These are phyloP conservation scores for Papiliotrema flavescens DNA, from an alignment of 1,284 basidiomycete genomes.

Conservation along the genomic window DNA sequence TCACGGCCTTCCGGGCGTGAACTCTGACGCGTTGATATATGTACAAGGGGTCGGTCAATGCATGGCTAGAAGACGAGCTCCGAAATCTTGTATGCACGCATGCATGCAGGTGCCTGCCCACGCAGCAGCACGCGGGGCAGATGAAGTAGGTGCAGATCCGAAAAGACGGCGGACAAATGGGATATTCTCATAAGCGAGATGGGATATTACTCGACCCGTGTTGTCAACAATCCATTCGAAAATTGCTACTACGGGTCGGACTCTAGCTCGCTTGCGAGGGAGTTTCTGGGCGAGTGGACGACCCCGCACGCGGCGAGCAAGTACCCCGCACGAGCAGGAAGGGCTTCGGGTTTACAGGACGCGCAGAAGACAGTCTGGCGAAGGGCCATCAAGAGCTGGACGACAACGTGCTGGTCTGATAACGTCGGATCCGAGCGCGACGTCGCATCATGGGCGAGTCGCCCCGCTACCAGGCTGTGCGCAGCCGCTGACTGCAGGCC, in stretches of 20 bases:
- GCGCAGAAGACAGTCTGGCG: too few species aligned
- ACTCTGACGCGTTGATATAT: background rate
- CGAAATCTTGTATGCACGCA: background rate
- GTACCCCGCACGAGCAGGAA: too few species aligned
- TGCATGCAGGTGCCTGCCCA: background rate
- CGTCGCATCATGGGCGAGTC: too few species aligned
- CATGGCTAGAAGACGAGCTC: too few species aligned
- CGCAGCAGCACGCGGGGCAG: background rate
- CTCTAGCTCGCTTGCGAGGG: too few species aligned
- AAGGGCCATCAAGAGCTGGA: too few species aligned
- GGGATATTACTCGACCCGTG: background rate
- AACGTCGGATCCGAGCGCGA: too few species aligned
- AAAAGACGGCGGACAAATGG: constrained; percentile 4
- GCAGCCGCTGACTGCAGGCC: constrained; percentile 52
- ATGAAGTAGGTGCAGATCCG: constrained; percentile 6
- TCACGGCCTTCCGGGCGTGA: background rate
- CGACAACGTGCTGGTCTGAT: too few species aligned
- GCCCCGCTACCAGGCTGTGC: too few species aligned
- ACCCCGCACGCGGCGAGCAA: too few species aligned
- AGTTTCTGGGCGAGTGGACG: too few species aligned
- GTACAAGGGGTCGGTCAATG: background rate
- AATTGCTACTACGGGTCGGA: background rate
- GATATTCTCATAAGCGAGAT: background rate
- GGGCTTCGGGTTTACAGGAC: too few species aligned
- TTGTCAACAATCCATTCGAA: background rate